phyloP scores from a whole-genome alignment of 1,284 basidiomycete species.

The Tranzscheliella williamsii region DNA sequence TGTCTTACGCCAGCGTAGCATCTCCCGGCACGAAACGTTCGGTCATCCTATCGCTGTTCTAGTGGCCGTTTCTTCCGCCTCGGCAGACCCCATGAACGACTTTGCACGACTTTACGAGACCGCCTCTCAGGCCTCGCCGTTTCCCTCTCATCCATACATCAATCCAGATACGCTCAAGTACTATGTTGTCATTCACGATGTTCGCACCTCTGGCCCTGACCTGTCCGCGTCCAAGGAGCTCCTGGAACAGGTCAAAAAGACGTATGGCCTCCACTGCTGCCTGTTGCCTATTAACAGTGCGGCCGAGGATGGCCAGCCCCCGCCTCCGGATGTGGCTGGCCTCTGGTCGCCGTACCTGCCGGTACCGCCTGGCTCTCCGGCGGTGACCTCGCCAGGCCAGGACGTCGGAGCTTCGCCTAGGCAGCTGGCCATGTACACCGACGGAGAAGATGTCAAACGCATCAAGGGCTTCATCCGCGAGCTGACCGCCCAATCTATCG shows the following conservation, averaged over 20 bases:
- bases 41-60: conserved; percentile 41
- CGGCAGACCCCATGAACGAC: conserved; percentile 56
- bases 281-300: conserved; percentile 55
- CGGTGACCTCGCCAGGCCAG: not conserved
- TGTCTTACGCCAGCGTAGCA: conserved; percentile 22
- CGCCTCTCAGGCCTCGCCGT: conserved; percentile 28
- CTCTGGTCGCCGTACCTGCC: conserved; percentile 16
- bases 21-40: conserved; percentile 46
- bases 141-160: conserved; percentile 43
- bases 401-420: not conserved
- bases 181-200: conserved; percentile 56
- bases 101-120: conserved; percentile 54
- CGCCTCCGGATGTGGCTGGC: conserved; percentile 8
- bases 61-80: conserved; percentile 46
- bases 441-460: conserved; percentile 77
- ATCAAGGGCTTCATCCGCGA: conserved; percentile 83
- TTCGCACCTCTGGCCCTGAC: conserved; percentile 34
- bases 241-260: conserved; percentile 50
- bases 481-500: conserved; percentile 82
- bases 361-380: conserved; percentile 3
- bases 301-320: conserved; percentile 13
- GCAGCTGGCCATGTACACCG: conserved; percentile 62
- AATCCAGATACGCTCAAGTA: conserved; percentile 52
- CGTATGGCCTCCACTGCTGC: conserved; percentile 58
- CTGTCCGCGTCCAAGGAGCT: conserved; percentile 41